These are phyloP conservation scores for Mrakiaceae sp. DNA, from an alignment of 1,284 basidiomycete species.

Conservation along the genomic window DNA sequence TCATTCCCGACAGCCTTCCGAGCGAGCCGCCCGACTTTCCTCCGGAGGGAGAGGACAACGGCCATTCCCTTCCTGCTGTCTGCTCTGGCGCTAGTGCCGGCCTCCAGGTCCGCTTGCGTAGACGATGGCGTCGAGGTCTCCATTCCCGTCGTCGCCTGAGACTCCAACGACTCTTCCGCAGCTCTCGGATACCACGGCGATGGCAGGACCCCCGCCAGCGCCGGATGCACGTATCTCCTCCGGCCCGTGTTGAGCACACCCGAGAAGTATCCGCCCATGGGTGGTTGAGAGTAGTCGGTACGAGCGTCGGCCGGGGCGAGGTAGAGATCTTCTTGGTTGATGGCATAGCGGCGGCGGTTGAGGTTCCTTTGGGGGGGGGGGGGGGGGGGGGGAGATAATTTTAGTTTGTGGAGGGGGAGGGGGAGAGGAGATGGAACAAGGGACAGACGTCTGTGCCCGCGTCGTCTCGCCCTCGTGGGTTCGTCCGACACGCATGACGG, in stretches of 20 bases:
- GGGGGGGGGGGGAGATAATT: background rate
- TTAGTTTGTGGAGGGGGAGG: background rate
- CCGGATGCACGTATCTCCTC: conserved; percentile 79
- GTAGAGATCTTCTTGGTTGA: conserved; percentile 88
- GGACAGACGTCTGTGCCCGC: conserved; percentile 62
- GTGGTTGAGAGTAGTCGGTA: conserved; percentile 89
- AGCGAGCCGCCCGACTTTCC: conserved; percentile 34
- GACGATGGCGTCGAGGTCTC: background rate
- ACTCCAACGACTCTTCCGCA: conserved; percentile 23
- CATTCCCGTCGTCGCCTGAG: conserved; percentile 18
- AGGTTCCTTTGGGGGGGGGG: conserved; percentile 47
- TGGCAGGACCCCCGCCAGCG: conserved; percentile 73
- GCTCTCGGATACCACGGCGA: conserved; percentile 75
- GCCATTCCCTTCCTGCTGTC: conserved; percentile 41
- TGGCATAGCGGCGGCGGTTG: conserved; percentile 69
- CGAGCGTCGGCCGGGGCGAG: conserved; percentile 80
- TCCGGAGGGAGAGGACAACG: conserved; percentile 60
- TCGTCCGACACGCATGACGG: conserved; percentile 55
- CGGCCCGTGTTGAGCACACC: conserved; percentile 65
- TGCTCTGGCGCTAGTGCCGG: conserved; percentile 26
- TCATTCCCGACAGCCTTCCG: conserved; percentile 2
- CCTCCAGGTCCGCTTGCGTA: conserved; percentile 20
- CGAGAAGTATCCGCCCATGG: conserved; percentile 83
- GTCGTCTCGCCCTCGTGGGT: conserved; percentile 53
- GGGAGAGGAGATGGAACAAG: background rate